Evolutionary conservation across 208 protist genomes (phyloP).

Genomic region (Leishmania guyanensis): DNA sequence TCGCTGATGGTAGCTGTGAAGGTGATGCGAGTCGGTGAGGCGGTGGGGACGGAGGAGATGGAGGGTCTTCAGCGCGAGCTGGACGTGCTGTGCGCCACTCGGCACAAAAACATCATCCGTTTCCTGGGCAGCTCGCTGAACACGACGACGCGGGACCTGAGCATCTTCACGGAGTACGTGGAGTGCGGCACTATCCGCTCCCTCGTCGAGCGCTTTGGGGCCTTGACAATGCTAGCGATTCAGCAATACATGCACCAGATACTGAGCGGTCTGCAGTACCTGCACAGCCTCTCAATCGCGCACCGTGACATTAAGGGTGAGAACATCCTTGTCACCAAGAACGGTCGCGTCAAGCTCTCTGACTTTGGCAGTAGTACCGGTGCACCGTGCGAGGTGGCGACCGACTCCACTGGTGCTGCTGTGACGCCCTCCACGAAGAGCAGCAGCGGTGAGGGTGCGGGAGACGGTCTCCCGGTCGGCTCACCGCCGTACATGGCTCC

Average conservation of each 20-base stretch:
- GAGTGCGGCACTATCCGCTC: slow-evolving; percentile 69
- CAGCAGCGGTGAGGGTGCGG: neutral
- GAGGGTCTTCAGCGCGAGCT: slow-evolving; percentile 57
- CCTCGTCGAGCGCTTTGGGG: slow-evolving; percentile 65
- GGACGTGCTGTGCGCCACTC: slow-evolving; percentile 52
- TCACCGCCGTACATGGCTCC: slow-evolving; percentile 85
- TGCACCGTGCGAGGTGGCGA: slow-evolving; percentile 19
- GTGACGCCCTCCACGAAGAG: neutral
- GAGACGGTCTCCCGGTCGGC: slow-evolving; percentile 36
- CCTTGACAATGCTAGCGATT: slow-evolving; percentile 55
- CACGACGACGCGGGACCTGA: slow-evolving; percentile 42
- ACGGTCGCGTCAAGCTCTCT: slow-evolving; percentile 66
- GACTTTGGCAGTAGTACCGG: slow-evolving; percentile 78
- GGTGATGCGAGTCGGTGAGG: slow-evolving; percentile 43
- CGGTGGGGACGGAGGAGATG: slow-evolving; percentile 38
- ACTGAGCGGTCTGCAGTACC: slow-evolving; percentile 64
- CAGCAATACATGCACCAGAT: slow-evolving; percentile 79
- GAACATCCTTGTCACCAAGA: slow-evolving; percentile 82
- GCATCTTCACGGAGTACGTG: slow-evolving; percentile 82
- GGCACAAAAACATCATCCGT: slow-evolving; percentile 77
- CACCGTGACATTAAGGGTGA: slow-evolving; percentile 85
- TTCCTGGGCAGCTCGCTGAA: slow-evolving; percentile 64
- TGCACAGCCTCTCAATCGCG: slow-evolving; percentile 74
- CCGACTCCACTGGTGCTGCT: slow-evolving; percentile 25
- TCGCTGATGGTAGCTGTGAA: slow-evolving; percentile 74